Evolutionary conservation across 78 protist species (phyloP).

Genomic region (Dictyostelium intermedium): DNA sequence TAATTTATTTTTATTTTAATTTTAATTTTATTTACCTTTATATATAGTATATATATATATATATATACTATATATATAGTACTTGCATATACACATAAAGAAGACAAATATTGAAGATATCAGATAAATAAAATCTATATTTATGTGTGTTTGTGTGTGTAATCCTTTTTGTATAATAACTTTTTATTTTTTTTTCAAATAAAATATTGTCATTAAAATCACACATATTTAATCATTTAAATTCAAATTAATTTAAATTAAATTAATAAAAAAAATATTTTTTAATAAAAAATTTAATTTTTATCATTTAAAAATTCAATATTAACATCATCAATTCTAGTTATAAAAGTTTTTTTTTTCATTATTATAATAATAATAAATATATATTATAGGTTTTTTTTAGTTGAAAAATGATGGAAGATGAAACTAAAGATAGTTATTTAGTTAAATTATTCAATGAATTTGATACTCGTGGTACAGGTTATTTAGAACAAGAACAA

Average conservation of each 20-base stretch:
- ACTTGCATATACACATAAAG: not conserved
- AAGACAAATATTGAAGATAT: not conserved
- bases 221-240: too few species aligned
- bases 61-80: not conserved
- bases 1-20: not conserved
- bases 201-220: not conserved
- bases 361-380: not conserved
- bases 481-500: constrained; percentile 48
- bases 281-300: not conserved
- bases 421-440: not conserved
- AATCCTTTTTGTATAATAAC: not conserved
- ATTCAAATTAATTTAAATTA: not conserved
- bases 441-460: constrained; percentile 44
- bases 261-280: not conserved
- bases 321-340: not conserved
- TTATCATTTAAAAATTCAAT: not conserved
- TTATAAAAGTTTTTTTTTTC: not conserved
- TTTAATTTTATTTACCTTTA: too few species aligned
- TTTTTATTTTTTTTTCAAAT: not conserved
- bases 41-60: not conserved
- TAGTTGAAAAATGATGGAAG: not conserved
- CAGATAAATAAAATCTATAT: not conserved
- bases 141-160: not conserved
- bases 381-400: not conserved
- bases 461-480: constrained; percentile 46